Base-by-base conservation (phyloP, 192 early-diverging fungal genomes). In the Podila epicladia region DNA sequence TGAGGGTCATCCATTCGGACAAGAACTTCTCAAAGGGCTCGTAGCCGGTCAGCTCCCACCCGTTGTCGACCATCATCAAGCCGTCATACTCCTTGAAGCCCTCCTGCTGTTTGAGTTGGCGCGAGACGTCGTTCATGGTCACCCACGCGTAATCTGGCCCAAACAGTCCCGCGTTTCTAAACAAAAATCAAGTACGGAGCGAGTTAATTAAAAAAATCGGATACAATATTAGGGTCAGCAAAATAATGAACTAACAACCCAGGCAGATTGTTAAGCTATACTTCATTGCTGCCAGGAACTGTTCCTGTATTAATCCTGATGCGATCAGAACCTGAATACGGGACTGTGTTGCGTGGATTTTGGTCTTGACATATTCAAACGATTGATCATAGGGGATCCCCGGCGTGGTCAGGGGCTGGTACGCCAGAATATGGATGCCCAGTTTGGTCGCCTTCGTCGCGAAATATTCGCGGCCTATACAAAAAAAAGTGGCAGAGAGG, bases 61-160 rank as follows among this genome's bases (percentile, higher is more conserved):
- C 85, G 41, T 83, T 82, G 33, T 83, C 82, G 51, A 87, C 74
- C 62, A 82, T 72, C n/a, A 87, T 82, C 4, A 87, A 19, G 0
- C 86, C 86, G 22, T 77, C 64, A 28, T 66, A 77, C 0, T 20
- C 61, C 17, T 45, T 59, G 15, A 62, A 24, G 31, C 62, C 48
- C 1, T 51, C 37, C 29, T 71, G 57, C 22, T 61, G 45, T 41
- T 20, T 4, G 5, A 77, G 41, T 53, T 24, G 29, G 11, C 28
- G 19, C 2, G 68, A 59, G 28, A 77, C 61, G 17, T 71, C 64
- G 64, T 61, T 77, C 49, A 41, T 13, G 9, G 68, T 66, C 8
- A 77, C 49, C 74, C 68, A 77, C 20, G 68, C 74, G 58, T 71
- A 77, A 6, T 77, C 63, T 38, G 62, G 45, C 0, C 29, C 17